These are phyloP conservation scores for Sedum album DNA, from an alignment of 164 flowering plant species.

Conservation along the genomic window DNA sequence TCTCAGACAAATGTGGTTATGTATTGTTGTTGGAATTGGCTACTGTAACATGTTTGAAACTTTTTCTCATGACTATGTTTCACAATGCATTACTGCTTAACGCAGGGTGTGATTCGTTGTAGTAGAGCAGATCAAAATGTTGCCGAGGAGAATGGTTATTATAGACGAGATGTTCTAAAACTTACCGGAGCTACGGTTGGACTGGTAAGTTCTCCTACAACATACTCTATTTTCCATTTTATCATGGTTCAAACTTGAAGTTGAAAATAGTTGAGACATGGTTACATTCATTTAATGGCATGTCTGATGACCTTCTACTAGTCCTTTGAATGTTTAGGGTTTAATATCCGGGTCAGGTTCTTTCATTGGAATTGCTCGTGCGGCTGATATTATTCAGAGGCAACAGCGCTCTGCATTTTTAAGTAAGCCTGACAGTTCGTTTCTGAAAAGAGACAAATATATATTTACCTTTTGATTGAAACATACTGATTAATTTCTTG, in stretches of 20 bases:
- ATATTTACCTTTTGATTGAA: background rate
- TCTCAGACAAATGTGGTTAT: background rate
- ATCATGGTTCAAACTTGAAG: background rate
- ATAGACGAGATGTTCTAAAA: conserved; percentile 53
- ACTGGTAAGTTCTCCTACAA: conserved; percentile 35
- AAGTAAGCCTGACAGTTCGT: conserved; percentile 32
- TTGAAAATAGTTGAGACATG: background rate
- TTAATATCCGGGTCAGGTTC: conserved; percentile 48
- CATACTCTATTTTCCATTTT: background rate
- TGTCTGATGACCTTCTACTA: conserved; percentile 34
- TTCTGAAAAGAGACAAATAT: background rate
- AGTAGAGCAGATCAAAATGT: conserved; percentile 22
- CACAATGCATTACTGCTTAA: background rate
- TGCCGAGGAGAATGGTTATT: conserved; percentile 21
- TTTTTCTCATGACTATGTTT: background rate
- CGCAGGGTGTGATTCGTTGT: conserved; percentile 47
- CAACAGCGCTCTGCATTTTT: conserved; percentile 79
- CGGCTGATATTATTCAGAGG: conserved; percentile 91
- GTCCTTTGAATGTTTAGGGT: conserved; percentile 40
- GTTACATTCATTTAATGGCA: conserved; percentile 12
- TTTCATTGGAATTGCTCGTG: conserved; percentile 48
- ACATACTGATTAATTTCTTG: background rate
- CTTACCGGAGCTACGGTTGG: conserved; percentile 50
- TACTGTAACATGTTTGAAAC: background rate
- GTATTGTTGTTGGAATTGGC: background rate